Evolutionary conservation across 805 yeast genomes (phyloP).

Genomic region (Myxozyma kluyveri): DNA sequence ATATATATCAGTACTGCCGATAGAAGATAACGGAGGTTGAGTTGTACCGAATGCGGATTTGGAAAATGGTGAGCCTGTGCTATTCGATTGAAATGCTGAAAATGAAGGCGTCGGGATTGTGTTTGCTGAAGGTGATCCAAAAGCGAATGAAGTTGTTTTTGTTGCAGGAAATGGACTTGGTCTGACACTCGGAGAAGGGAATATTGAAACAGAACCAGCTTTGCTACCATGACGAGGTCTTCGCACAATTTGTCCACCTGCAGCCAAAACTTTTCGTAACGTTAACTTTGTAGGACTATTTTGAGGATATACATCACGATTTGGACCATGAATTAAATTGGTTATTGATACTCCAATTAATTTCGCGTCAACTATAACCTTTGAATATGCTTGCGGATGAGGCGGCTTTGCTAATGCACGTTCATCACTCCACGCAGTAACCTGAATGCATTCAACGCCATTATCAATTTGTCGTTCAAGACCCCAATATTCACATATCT

Average conservation of each 20-base stretch:
- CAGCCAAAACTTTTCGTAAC: conserved; percentile 12
- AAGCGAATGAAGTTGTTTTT: too few relatives aligned
- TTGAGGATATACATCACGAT: conserved; percentile 13
- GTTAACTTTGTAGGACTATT: conserved; percentile 4
- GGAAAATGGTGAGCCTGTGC: too few relatives aligned
- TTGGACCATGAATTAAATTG: conserved; percentile 45
- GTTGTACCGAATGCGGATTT: too few relatives aligned
- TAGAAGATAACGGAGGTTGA: too few relatives aligned
- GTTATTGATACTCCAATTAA: conserved; percentile 34
- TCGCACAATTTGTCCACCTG: neutral
- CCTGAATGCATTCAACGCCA: conserved; percentile 43
- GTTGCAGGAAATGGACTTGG: too few relatives aligned
- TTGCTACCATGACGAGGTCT: neutral
- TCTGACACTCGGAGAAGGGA: too few relatives aligned
- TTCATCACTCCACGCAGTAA: conserved; percentile 44
- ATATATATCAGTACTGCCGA: too few relatives aligned
- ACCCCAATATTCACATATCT: conserved; percentile 64
- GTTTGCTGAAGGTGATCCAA: too few relatives aligned
- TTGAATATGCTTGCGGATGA: conserved; percentile 49
- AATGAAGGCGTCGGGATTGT: too few relatives aligned
- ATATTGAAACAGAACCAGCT: too few relatives aligned
- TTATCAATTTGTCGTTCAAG: conserved; percentile 45
- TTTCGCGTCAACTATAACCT: conserved; percentile 43
- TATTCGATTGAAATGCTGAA: too few relatives aligned
- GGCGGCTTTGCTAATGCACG: conserved; percentile 42